A percentile compares a stretch with the other conserved stretches of the same genome.
Evolutionary conservation across 257 asterid genomes (phyloP).

Genomic region (Solanum habrochaites): DNA sequence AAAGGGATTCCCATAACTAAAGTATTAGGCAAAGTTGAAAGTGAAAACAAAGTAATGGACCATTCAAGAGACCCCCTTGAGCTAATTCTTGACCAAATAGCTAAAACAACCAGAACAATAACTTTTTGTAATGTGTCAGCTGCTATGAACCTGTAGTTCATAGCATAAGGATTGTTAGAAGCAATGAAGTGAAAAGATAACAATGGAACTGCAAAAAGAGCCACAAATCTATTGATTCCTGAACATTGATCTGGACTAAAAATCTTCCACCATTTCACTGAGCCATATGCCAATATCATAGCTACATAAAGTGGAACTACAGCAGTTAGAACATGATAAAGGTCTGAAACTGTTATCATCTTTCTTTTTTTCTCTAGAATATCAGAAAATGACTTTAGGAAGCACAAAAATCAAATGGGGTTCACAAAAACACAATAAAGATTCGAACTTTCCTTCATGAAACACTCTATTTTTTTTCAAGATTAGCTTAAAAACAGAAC

Average conservation of each 20-base stretch:
- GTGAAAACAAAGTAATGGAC: constrained; percentile 59
- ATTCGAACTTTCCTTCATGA: background rate
- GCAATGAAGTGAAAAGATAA: constrained; percentile 69
- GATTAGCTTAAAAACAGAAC: background rate
- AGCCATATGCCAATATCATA: constrained; percentile 61
- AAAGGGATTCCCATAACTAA: constrained; percentile 67
- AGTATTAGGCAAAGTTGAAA: constrained; percentile 58
- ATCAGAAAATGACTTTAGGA: background rate
- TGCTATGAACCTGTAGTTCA: constrained; percentile 66
- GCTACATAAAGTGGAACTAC: constrained; percentile 70
- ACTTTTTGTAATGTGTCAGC: constrained; percentile 64
- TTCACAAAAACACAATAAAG: background rate
- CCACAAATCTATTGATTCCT: constrained; percentile 68
- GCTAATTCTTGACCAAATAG: constrained; percentile 38
- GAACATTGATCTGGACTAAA: constrained; percentile 73
- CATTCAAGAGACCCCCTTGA: constrained; percentile 51
- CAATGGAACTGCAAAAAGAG: constrained; percentile 61
- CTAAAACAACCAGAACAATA: constrained; percentile 36
- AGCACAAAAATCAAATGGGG: background rate
- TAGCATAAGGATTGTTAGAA: constrained; percentile 53
- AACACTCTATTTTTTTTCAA: background rate
- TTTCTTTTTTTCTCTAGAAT: background rate
- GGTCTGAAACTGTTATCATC: constrained; percentile 36
- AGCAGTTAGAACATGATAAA: constrained; percentile 65
- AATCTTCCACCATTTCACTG: constrained; percentile 67